A percentile compares a stretch with the other conserved stretches of the same genome.
phyloP scores from a whole-genome alignment of 371 early-diverging fungal genomes.

The Mortierella sp. region DNA sequence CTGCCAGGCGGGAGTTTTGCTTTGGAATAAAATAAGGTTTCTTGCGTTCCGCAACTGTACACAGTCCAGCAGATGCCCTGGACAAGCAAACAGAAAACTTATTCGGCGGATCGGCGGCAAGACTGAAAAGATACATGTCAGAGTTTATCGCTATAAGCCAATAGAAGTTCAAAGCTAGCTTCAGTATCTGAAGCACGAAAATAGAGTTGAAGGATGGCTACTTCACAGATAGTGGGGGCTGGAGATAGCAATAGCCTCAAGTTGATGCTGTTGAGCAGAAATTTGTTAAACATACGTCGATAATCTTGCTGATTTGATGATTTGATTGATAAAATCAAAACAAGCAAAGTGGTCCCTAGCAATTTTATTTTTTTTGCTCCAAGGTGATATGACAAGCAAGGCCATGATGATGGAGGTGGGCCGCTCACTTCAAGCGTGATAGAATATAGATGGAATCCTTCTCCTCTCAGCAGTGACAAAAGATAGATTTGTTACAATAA shows the following conservation, averaged over 20 bases:
- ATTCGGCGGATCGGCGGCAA: slow-evolving; percentile 7
- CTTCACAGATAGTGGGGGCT: no score
- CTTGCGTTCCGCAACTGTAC: no score
- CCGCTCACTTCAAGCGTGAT: no score
- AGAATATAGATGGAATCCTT: no score
- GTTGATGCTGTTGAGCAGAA: not conserved
- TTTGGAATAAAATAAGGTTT: no score
- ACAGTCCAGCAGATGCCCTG: not conserved
- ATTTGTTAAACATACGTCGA: not conserved
- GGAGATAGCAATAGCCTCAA: no score
- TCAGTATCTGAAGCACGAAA: not conserved
- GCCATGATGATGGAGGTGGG: no score
- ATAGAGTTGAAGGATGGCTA: not conserved
- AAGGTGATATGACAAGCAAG: no score
- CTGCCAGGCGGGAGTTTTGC: not conserved
- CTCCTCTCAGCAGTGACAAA: no score
- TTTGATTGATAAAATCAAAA: slow-evolving; percentile 7
- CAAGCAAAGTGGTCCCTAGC: not conserved
- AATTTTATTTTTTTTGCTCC: no score
- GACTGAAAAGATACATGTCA: slow-evolving; percentile 1
- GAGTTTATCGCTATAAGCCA: not conserved
- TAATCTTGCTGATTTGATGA: not conserved
- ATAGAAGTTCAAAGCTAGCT: not conserved
- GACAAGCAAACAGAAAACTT: not conserved
- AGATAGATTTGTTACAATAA: no score